Conservation (phyloP, 2,329 filamentous ascomycete genomes). For the Akanthomyces lecanii region DNA sequence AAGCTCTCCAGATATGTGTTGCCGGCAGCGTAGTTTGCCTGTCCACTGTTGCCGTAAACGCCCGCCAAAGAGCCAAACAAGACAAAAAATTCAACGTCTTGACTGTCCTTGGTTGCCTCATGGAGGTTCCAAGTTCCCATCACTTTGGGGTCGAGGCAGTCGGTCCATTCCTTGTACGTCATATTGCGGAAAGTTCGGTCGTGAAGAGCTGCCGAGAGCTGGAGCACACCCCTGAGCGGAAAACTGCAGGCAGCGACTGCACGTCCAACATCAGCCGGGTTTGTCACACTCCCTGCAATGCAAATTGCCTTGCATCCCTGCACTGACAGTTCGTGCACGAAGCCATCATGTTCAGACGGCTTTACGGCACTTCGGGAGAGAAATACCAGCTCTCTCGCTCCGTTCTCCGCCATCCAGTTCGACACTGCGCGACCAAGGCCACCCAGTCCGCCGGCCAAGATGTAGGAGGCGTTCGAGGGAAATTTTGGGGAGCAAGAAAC, state of each 20-base stretch:
- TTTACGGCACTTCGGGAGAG: conserved; percentile 15
- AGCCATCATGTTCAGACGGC: no score
- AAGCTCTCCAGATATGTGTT: conserved; percentile 39
- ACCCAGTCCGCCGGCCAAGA: conserved; percentile 22
- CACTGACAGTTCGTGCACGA: no score
- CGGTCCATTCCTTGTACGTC: conserved; percentile 30
- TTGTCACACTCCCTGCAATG: no score
- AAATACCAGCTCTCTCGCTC: conserved; percentile 27
- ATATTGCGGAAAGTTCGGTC: conserved; percentile 29
- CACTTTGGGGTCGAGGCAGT: conserved; percentile 29
- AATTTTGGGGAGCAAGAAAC: no score
- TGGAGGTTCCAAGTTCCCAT: conserved; percentile 35
- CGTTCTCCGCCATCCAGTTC: conserved; percentile 21
- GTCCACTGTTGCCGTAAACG: conserved; percentile 31
- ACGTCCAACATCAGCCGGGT: no score
- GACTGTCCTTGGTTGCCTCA: conserved; percentile 12
- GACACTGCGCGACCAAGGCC: conserved; percentile 22
- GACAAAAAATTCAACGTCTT: conserved; percentile 10
- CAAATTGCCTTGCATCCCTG: no score
- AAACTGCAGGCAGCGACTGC: no score
- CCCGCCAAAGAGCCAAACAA: conserved; percentile 30
- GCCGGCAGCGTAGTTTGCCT: conserved; percentile 39
- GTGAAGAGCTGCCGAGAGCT: conserved; percentile 33
- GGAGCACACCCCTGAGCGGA: conserved; percentile 29
- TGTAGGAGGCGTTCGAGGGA: no score